These are phyloP conservation scores for Trametes polyzona DNA, from an alignment of 1,284 basidiomycete genomes.

Conservation along the genomic window DNA sequence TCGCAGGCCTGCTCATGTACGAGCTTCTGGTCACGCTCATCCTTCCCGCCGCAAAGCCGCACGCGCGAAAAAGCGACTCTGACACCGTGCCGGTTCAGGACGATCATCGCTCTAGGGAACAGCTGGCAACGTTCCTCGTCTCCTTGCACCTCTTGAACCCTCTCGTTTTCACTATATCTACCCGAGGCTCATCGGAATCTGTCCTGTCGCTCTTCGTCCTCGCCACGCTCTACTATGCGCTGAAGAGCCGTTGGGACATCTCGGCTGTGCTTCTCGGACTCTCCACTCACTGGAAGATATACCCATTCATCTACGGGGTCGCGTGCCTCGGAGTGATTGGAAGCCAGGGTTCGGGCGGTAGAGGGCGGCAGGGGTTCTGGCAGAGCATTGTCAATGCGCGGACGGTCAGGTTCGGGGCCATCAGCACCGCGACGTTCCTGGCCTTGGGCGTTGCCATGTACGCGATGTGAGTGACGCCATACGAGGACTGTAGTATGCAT, in stretches of 20 bases:
- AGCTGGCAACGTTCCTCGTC: conserved; percentile 55
- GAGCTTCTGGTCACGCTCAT: conserved; percentile 60
- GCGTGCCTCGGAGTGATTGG: conserved; percentile 74
- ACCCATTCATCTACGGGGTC: conserved; percentile 89
- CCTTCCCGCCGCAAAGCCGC: conserved; percentile 35
- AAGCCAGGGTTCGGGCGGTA: conserved; percentile 26
- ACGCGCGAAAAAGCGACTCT: not conserved
- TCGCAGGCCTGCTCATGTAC: conserved; percentile 83
- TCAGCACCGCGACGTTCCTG: conserved; percentile 76
- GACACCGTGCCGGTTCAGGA: not conserved
- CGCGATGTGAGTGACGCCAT: conserved; percentile 76
- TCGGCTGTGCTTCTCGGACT: conserved; percentile 79
- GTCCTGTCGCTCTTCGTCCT: conserved; percentile 85
- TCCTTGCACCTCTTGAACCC: conserved; percentile 87
- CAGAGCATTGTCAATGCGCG: conserved; percentile 53
- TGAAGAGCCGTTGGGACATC: conserved; percentile 55
- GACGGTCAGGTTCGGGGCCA: conserved; percentile 68
- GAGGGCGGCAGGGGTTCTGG: conserved; percentile 38
- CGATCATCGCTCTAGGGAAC: conserved; percentile 3
- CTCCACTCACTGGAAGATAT: conserved; percentile 94
- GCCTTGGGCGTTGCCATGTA: conserved; percentile 72
- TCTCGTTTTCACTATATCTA: conserved; percentile 94
- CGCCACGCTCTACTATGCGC: conserved; percentile 64
- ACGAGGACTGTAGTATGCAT: too few relatives aligned
- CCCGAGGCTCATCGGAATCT: conserved; percentile 93